Evolutionary conservation across 164 flowering plant genomes (phyloP).

Genomic region (Dillenia turbinata): DNA sequence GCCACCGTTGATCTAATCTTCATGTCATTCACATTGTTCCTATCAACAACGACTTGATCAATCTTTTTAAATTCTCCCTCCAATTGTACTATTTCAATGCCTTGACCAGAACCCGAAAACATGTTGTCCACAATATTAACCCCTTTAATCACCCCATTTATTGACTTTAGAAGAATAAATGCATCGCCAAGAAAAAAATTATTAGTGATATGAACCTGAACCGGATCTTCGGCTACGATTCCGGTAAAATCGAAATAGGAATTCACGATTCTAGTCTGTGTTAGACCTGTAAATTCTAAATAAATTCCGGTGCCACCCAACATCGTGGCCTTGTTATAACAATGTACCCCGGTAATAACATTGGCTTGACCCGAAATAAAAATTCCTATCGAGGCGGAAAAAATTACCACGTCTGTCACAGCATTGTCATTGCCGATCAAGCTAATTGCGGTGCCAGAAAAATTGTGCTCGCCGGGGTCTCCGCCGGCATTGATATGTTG

Average conservation of each 20-base stretch:
- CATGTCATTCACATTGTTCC: constrained; percentile 66
- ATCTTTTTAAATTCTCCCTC: constrained; percentile 52
- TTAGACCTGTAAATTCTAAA: constrained; percentile 48
- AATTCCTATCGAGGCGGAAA: constrained; percentile 65
- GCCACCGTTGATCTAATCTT: constrained; percentile 58
- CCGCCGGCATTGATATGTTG: constrained; percentile 86
- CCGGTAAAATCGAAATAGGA: constrained; percentile 86
- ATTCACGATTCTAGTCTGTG: constrained; percentile 79
- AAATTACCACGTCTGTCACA: constrained; percentile 72
- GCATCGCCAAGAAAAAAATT: constrained; percentile 87
- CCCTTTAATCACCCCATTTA: constrained; percentile 54
- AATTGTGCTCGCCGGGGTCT: constrained; percentile 51
- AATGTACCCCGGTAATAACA: constrained; percentile 70
- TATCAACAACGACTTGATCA: constrained; percentile 68
- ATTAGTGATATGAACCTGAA: constrained; percentile 58
- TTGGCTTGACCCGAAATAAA: constrained; percentile 77
- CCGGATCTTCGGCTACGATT: constrained; percentile 90
- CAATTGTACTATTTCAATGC: constrained; percentile 63
- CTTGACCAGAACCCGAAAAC: constrained; percentile 59
- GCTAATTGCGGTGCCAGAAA: constrained; percentile 65
- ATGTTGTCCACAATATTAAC: constrained; percentile 75
- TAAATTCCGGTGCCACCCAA: constrained; percentile 90
- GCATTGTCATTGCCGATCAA: constrained; percentile 75
- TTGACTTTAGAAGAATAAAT: constrained; percentile 51
- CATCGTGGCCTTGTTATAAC: constrained; percentile 89